Evolutionary conservation across 2,329 filamentous ascomycete genomes (phyloP).

Genomic region (Cordyceps tenuipes): DNA sequence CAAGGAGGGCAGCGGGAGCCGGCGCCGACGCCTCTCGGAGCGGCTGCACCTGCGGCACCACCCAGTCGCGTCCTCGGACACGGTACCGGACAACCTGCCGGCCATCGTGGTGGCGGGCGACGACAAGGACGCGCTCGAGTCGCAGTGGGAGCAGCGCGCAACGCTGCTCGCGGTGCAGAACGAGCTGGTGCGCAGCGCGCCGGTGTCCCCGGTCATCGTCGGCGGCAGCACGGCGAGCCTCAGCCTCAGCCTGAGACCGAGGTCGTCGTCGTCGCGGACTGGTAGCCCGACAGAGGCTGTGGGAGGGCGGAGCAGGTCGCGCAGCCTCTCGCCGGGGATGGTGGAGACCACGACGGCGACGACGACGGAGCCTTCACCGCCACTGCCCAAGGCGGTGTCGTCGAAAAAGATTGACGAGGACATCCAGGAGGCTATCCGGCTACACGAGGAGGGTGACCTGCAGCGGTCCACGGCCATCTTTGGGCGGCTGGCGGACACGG

Average conservation of each 20-base stretch:
- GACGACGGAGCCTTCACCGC: too few relatives aligned
- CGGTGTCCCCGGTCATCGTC: slow-evolving; percentile 26
- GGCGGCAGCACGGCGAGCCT: neutral
- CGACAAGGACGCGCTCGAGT: slow-evolving; percentile 47
- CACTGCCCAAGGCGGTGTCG: slow-evolving; percentile 27
- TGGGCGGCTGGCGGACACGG: slow-evolving; percentile 70
- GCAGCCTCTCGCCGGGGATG: slow-evolving; percentile 18
- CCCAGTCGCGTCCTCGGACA: slow-evolving; percentile 53
- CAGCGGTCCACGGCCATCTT: slow-evolving; percentile 79
- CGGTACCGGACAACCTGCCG: slow-evolving; percentile 73
- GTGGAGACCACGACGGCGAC: neutral
- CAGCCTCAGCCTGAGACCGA: slow-evolving; percentile 13
- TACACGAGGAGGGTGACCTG: slow-evolving; percentile 80
- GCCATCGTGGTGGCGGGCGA: slow-evolving; percentile 48
- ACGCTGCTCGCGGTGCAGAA: slow-evolving; percentile 72
- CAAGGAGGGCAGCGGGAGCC: slow-evolving; percentile 15
- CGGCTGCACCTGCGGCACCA: slow-evolving; percentile 56
- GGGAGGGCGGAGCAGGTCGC: neutral
- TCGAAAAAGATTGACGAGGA: slow-evolving; percentile 53
- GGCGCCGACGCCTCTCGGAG: slow-evolving; percentile 49
- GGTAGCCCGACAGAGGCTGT: slow-evolving; percentile 19
- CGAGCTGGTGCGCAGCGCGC: slow-evolving; percentile 37
- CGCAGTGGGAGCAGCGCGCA: slow-evolving; percentile 85
- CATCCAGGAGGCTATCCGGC: slow-evolving; percentile 90
- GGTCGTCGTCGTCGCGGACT: slow-evolving; percentile 20